Evolutionary conservation across 2,329 filamentous ascomycete species (phyloP), one percentile per base, ranked within the genome.

Genomic region (Fusarium armeniacum): DNA sequence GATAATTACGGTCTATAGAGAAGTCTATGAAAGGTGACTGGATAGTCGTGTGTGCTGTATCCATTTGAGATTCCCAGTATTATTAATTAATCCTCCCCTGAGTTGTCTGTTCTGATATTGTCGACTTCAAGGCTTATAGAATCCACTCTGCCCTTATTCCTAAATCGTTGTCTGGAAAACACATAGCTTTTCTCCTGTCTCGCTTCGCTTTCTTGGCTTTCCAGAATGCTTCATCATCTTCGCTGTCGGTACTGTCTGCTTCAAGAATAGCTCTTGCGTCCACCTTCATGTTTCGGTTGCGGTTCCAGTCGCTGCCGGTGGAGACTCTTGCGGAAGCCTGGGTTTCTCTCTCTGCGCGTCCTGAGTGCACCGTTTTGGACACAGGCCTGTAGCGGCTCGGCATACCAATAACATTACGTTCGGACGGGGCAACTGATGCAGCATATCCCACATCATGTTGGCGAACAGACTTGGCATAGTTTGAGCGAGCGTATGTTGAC

Each of bases 361-460:
- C 12, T 28, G 66, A 56, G 3, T 20, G 60, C 1, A 20, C 26
- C n/a, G 33, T 16, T 28, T 57, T 70, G 3, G 68, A 69, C 3
- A 70, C 68, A 6, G 68, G 33, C 10, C 67, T 57, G 33, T 70
- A 70, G 1, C 68, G 63, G 16, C 67, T 71, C 5, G 68, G 68
- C 12, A 70, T 47, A 16, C 68, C 67, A 2, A 70, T n/a, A 1
- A 46, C 71, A 22, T 63, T 70, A 3, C 68, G 58, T 35, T 70
- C 68, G 3, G 68, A 62, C 4, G 68, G 68, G 7, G 68, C 55
- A 7, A 69, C 57, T 7, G 68, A 70, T 4, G 38, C 9, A 5
- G 63, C 61, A 20, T 69, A 69, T 24, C 35, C 40, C 13, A 26
- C 32, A 6, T 45, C n/a, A 3, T 28, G 32, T 24, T 59, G 54